These are phyloP conservation scores for Boletus patriciae DNA, from an alignment of 768 basidiomycete species.

Conservation along the genomic window DNA sequence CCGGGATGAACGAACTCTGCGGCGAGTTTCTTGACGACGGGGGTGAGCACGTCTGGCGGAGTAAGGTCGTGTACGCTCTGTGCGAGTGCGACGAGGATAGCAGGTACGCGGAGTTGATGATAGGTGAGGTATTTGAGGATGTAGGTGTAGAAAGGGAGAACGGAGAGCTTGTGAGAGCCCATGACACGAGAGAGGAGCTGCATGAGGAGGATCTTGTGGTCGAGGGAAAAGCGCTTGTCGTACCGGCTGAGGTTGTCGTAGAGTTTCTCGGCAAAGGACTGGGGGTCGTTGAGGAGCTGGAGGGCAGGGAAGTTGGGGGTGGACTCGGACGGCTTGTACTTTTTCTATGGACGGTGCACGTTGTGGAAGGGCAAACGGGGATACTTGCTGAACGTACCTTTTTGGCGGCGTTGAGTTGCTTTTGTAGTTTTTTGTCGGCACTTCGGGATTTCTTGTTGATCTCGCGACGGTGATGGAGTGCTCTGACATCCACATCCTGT, in stretches of 20 bases:
- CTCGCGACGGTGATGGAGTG: slow-evolving; percentile 81
- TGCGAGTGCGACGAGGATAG: slow-evolving; percentile 91
- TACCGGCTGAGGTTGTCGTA: slow-evolving; percentile 80
- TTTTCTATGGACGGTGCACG: slow-evolving; percentile 42
- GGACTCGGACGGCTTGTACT: slow-evolving; percentile 26
- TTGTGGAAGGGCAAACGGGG: slow-evolving; percentile 1
- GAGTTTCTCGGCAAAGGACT: slow-evolving; percentile 92
- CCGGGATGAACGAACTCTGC: slow-evolving; percentile 98
- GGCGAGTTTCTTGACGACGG: slow-evolving; percentile 88
- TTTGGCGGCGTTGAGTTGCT: slow-evolving; percentile 69
- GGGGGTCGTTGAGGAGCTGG: slow-evolving; percentile 91
- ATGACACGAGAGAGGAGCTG: slow-evolving; percentile 93
- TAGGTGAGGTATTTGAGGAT: slow-evolving; percentile 91
- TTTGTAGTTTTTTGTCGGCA: slow-evolving; percentile 76
- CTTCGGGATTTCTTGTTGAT: slow-evolving; percentile 92
- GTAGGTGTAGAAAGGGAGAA: slow-evolving; percentile 95
- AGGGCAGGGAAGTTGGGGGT: slow-evolving; percentile 86
- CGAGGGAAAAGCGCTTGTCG: slow-evolving; percentile 94
- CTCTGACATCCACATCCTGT: slow-evolving; percentile 65
- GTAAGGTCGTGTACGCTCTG: slow-evolving; percentile 95
- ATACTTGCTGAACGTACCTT: slow-evolving; percentile 46
- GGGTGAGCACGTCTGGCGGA: slow-evolving; percentile 87
- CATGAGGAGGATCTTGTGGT: slow-evolving; percentile 97
- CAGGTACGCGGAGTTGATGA: slow-evolving; percentile 88
- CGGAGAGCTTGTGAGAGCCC: slow-evolving; percentile 88